These are phyloP conservation scores for Rhododendron simsii DNA, from an alignment of 148 eudicot species.

Conservation along the genomic window DNA sequence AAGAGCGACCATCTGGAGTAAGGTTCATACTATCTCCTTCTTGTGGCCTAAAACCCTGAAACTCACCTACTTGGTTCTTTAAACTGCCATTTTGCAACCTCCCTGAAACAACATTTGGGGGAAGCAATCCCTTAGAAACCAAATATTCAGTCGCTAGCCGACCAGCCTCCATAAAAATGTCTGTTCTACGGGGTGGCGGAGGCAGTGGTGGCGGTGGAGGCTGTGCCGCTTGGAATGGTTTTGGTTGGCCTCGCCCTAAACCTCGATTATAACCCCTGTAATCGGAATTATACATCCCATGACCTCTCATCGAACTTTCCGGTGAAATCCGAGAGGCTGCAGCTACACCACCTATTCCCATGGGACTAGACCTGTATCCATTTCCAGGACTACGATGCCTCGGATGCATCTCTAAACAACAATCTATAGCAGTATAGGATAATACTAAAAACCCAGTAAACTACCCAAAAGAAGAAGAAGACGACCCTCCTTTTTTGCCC, in stretches of 20 bases:
- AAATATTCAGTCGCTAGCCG: constrained; percentile 80
- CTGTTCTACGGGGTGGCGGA: constrained; percentile 31
- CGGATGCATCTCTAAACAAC: constrained; percentile 29
- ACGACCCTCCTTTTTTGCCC: neutral
- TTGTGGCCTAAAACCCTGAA: constrained; percentile 34
- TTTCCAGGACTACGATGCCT: constrained; percentile 50
- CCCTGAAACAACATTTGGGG: constrained; percentile 53
- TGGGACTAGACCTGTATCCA: constrained; percentile 40
- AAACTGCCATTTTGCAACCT: constrained; percentile 49
- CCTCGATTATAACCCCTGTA: constrained; percentile 36
- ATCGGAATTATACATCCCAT: constrained; percentile 30
- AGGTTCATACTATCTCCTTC: constrained; percentile 28
- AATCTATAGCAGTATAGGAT: neutral
- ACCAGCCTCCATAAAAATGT: constrained; percentile 90
- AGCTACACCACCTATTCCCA: constrained; percentile 32
- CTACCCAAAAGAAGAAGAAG: neutral
- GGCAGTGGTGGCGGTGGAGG: constrained; percentile 16
- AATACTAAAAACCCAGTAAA: neutral
- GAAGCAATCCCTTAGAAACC: constrained; percentile 67
- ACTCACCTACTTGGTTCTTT: constrained; percentile 36
- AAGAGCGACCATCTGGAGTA: constrained; percentile 25
- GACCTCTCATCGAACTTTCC: constrained; percentile 36
- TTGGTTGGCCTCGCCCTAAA: constrained; percentile 45
- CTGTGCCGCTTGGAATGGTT: constrained; percentile 36
- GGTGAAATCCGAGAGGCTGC: constrained; percentile 35